Conservation (phyloP, 164 flowering plant genomes). For the Aristolochia californica region DNA sequence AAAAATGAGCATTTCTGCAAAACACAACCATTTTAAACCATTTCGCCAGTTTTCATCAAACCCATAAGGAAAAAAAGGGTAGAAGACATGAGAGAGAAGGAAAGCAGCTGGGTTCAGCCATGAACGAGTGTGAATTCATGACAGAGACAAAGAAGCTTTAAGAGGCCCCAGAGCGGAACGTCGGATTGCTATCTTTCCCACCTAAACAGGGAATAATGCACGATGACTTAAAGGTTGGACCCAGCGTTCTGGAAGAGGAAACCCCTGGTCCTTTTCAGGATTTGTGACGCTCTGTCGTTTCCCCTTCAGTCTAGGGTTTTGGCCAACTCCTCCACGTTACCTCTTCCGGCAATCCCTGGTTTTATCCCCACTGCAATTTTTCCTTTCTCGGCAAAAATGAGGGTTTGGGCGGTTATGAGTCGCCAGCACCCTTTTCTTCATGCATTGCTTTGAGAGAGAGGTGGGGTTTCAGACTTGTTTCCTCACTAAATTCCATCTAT, state of each 20-base stretch:
- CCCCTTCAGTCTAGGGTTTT: constrained; percentile 15
- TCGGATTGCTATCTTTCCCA: not conserved
- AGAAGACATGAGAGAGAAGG: not conserved
- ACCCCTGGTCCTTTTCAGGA: constrained; percentile 6
- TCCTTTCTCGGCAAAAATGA: constrained; percentile 7
- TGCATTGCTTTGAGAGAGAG: not conserved
- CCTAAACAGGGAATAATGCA: constrained; percentile 5
- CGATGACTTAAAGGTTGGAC: constrained; percentile 3
- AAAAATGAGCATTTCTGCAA: not conserved
- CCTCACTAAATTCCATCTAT: not conserved
- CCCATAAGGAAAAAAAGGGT: not conserved
- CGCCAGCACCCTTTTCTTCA: constrained; percentile 7
- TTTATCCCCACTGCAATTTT: constrained; percentile 10
- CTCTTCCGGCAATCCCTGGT: constrained; percentile 7
- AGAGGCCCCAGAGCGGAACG: not conserved
- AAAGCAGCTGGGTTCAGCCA: not conserved
- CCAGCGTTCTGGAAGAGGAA: not conserved
- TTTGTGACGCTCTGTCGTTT: constrained; percentile 22
- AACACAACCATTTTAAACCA: not conserved
- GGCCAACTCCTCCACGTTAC: constrained; percentile 13
- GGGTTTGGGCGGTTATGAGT: constrained; percentile 15
- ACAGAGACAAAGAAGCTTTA: not conserved
- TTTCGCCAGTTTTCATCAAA: not conserved
- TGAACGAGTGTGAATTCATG: not conserved
- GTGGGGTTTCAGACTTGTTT: not conserved